These are phyloP conservation scores for Galerina sulciceps DNA, from an alignment of 768 basidiomycete genomes.

Conservation along the genomic window DNA sequence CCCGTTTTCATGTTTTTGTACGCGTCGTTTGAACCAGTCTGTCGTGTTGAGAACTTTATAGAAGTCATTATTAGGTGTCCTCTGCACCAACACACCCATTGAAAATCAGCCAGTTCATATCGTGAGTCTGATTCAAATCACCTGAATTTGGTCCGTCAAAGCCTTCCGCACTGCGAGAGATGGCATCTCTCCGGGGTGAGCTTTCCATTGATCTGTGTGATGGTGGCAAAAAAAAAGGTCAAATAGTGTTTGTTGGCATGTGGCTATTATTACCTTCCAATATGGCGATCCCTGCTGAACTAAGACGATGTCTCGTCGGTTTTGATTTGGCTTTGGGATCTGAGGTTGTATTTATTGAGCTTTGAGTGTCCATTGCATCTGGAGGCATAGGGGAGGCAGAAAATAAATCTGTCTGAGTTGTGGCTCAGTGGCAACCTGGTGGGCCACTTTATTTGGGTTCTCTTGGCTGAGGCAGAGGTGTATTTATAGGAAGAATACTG, in stretches of 20 bases:
- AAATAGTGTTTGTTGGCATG: background rate
- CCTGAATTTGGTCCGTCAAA: constrained; percentile 15
- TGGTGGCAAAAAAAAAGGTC: background rate
- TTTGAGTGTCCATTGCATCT: no score
- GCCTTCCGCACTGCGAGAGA: constrained; percentile 2
- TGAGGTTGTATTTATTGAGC: no score
- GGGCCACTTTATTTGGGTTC: background rate
- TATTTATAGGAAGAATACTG: background rate
- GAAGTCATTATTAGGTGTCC: constrained; percentile 21
- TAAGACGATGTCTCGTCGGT: no score
- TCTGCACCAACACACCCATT: constrained; percentile 3
- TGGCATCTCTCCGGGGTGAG: constrained; percentile 4
- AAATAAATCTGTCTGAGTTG: background rate
- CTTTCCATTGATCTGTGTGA: constrained; percentile 15
- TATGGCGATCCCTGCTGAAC: no score
- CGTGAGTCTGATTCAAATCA: background rate
- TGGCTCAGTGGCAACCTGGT: no score
- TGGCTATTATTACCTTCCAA: constrained; percentile 11
- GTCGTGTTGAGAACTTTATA: constrained; percentile 7
- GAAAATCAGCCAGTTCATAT: background rate
- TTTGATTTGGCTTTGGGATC: no score
- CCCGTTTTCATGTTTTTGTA: constrained; percentile 30
- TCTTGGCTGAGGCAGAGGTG: background rate
- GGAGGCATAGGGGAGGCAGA: no score
- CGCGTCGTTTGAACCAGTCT: constrained; percentile 23